These are phyloP conservation scores for Dittrichia graveolens DNA, from an alignment of 129 eudicot species.

Conservation along the genomic window DNA sequence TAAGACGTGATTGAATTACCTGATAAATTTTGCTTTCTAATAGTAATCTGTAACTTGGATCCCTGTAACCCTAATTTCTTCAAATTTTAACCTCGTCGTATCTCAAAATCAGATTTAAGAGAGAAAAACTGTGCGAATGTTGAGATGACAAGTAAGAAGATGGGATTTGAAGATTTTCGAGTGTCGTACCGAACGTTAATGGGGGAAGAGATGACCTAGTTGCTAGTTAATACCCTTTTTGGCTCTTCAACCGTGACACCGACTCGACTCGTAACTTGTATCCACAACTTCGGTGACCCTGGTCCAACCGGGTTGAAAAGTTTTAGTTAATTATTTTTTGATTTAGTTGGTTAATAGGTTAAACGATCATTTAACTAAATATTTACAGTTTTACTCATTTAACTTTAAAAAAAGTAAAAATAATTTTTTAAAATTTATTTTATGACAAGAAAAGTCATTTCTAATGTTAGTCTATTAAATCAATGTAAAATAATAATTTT, in stretches of 20 bases:
- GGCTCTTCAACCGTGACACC: background rate
- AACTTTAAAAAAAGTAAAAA: too few species aligned
- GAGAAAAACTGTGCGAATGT: background rate
- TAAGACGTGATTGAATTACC: constrained; percentile 22
- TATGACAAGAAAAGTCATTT: too few species aligned
- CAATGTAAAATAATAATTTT: too few species aligned
- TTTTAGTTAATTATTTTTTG: too few species aligned
- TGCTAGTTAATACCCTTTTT: background rate
- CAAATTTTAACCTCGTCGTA: constrained; percentile 8
- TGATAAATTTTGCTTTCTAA: background rate
- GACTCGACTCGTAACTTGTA: background rate
- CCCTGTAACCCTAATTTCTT: constrained; percentile 23
- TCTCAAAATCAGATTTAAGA: constrained; percentile 9
- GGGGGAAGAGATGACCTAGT: constrained; percentile 25
- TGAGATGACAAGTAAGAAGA: background rate
- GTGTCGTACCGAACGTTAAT: constrained; percentile 17
- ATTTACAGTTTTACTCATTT: too few species aligned
- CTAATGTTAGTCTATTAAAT: too few species aligned
- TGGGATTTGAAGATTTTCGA: background rate
- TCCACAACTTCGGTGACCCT: background rate
- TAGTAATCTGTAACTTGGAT: constrained; percentile 19
- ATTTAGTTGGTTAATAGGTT: too few species aligned
- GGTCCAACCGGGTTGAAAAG: background rate
- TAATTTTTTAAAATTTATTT: too few species aligned
- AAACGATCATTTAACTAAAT: too few species aligned